Percentiles rank a stretch among this genome's conserved stretches.
These are phyloP conservation scores for Letharia lupina DNA, from an alignment of 495 filamentous ascomycete genomes.

Conservation along the genomic window DNA sequence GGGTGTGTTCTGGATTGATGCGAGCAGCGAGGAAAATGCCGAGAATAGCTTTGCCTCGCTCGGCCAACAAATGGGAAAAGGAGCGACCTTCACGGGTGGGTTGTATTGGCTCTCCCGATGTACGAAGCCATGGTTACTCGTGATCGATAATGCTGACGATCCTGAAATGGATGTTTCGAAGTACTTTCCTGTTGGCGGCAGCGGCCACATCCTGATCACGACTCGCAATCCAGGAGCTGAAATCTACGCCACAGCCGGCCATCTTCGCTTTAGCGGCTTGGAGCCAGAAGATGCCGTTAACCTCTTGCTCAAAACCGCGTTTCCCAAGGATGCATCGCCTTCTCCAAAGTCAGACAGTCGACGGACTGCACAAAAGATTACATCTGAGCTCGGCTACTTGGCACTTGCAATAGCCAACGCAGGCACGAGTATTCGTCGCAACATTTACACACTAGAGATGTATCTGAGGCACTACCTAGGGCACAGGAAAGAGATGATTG, in stretches of 20 bases:
- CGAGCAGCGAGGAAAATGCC: constrained; percentile 25
- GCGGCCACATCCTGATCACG: constrained; percentile 35
- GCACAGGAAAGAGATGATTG: constrained; percentile 20
- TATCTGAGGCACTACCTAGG: constrained; percentile 27
- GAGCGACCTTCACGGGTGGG: constrained; percentile 14
- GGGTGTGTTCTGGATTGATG: constrained; percentile 40
- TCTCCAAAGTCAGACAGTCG: constrained; percentile 16
- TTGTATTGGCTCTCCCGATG: constrained; percentile 29
- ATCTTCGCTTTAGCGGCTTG: constrained; percentile 28
- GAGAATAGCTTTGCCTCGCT: constrained; percentile 27
- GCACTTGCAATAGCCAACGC: constrained; percentile 34
- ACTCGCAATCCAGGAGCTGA: constrained; percentile 31
- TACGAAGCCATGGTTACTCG: constrained; percentile 33
- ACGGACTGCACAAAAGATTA: constrained; percentile 22
- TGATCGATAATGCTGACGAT: constrained; percentile 42
- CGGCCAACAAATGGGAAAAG: constrained; percentile 22
- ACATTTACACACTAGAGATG: constrained; percentile 26
- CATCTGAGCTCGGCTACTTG: constrained; percentile 29
- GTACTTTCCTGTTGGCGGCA: constrained; percentile 30
- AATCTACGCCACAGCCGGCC: constrained; percentile 27
- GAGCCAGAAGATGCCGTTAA: constrained; percentile 26
- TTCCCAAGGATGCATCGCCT: constrained; percentile 7
- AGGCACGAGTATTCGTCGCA: constrained; percentile 27
- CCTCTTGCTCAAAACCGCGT: constrained; percentile 28
- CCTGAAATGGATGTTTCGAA: constrained; percentile 27